Base-by-base conservation (phyloP, 2,329 filamentous ascomycete species). In the Spiromastix sp. region DNA sequence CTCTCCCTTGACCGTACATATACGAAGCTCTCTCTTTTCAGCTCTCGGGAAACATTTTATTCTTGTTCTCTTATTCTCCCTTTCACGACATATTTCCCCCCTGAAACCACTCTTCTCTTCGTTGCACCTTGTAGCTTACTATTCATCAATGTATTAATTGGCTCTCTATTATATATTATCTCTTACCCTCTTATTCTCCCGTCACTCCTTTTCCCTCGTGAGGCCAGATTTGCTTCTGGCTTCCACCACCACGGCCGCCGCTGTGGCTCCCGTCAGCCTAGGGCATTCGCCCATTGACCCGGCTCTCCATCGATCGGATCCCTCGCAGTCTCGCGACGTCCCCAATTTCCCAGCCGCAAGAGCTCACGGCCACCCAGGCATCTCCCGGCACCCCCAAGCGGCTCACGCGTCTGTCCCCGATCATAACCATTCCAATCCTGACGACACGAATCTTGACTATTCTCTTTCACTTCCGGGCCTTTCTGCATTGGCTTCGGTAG, bases 401-500 rank as follows among this genome's bases (percentile, higher is more conserved):
- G 62, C 64, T 4, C 54, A 54, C 26, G 45, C 52, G 17, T 46
- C 57, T 16, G 50, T 51, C 25, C 51, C 56, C 20, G 42, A 55
- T 20, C 53, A 57, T 40, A 42, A 47, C 18, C 43, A 42, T 22
- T 32, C 40, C 12, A 46, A 46, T 41, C 36, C 47, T 32, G 41
- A 50, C 19, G 46, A 43, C 21, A 48, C 45, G 35, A 48, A 41
- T 32, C 46, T 50, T 30, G 45, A 48, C 19, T 27, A 34, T 25
- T 21, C 50, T 40, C 52, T 56, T 38, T 61, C 68, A 41, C 59
- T 77, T 32, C 74, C 74, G 16, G 72, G 70, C 16, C 56, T 79
- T 34, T 73, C 73, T 34, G 67, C 73, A 25, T 62, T 79, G 47
- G 74, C 75, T 28, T 74, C 71, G 36, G 61, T 76, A 47, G 70